Percentiles rank a stretch among this genome's conserved stretches.
Conservation (phyloP, 345 rosid genomes). For the Citrus glauca region DNA sequence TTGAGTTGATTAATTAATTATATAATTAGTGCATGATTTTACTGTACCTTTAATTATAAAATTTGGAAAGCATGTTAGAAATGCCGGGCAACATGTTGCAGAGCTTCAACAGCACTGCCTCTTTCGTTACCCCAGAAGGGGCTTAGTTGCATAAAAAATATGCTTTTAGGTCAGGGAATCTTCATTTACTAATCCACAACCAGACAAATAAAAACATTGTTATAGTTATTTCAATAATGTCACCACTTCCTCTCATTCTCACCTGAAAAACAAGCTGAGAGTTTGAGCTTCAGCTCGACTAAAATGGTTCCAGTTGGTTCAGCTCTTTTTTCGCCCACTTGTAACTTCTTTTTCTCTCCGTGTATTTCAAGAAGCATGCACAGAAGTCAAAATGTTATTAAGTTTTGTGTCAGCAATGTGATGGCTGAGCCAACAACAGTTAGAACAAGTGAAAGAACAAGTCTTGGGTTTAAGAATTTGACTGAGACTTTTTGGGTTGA, state of each 20-base stretch:
- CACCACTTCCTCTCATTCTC: background rate
- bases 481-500: slow-evolving; percentile 53
- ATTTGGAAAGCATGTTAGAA: background rate
- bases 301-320: slow-evolving; percentile 19
- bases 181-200: background rate
- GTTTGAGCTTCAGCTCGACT: background rate
- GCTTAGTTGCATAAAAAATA: background rate
- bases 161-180: background rate
- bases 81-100: background rate
- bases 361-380: background rate
- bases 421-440: background rate
- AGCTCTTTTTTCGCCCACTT: background rate
- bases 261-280: background rate
- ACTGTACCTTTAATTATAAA: background rate
- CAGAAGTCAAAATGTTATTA: background rate
- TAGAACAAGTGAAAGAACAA: background rate
- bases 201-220: background rate
- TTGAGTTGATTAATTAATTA: background rate
- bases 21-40: background rate
- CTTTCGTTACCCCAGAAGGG: background rate
- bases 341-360: background rate
- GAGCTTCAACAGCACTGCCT: background rate
- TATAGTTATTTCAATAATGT: background rate
- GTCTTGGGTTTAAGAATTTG: slow-evolving; percentile 47
- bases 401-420: background rate